Base-by-base conservation (phyloP, 2,329 filamentous ascomycete genomes). In the Talaromyces marneffei region DNA sequence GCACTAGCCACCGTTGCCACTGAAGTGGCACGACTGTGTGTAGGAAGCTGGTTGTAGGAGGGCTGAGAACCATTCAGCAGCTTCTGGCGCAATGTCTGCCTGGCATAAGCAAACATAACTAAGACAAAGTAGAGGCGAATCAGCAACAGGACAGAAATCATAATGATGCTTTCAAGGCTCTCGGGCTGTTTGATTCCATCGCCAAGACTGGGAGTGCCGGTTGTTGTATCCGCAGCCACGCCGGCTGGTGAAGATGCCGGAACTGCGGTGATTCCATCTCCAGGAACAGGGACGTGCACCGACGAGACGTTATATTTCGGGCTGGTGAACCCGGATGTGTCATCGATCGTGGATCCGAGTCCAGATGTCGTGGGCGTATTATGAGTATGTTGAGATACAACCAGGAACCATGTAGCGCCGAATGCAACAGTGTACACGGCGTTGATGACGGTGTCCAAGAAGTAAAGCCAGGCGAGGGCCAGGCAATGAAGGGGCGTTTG, bases 91-190 rank as follows among this genome's bases (percentile, higher is more conserved):
- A 97, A 77, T 14, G 90, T 87, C 71, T 87, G 85, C 65, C 91
- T 85, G 3, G 92, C 91, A 73, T 90, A 94, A 6, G 90, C 86
- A 76, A 96, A 86, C 73, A 96, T 86, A 59, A 97, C 83, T 39
- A 96, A 79, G 66, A 89, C 85, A 68, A 96, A 92, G 78, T 97
- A 97, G 31, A 92, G 74, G 31, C 92, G 84, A 42, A 96, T 80
- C 12, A 88, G 79, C 77, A 89, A 95, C 65, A 96, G 83, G 1
- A 83, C 75, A 33, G 84, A 82, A 63, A 96, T 90, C 59, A 96
- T 81, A 10, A 87, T 79, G 73, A 97, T 88, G 75, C 89, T 93
- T 64, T 90, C 87, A 68, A 89, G 82, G 71, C 82, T 86, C 69
- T 88, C 86, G 46, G 82, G 82, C 64, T 87, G 82, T 64, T 85